Conservation (phyloP, 345 rosid species). For the Eucalyptus pauciflora region DNA sequence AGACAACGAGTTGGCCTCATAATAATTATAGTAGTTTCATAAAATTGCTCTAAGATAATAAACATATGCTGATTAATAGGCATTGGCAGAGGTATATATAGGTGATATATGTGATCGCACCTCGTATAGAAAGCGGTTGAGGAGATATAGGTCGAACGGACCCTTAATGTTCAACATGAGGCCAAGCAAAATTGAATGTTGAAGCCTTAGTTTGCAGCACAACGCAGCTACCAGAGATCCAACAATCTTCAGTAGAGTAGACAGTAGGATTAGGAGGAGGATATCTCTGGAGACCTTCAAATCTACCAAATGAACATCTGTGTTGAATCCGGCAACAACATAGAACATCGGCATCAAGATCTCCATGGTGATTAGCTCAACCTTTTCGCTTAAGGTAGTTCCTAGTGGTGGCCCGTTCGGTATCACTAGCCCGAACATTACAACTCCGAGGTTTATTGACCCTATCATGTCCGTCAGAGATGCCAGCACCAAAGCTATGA, state of each 20-base stretch:
- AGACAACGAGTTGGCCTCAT: background rate
- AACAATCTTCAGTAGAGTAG: background rate
- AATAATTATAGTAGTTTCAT: background rate
- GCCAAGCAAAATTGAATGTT: conserved; percentile 2
- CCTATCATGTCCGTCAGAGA: background rate
- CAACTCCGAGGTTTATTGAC: background rate
- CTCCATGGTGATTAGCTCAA: conserved; percentile 4
- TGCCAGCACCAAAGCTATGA: background rate
- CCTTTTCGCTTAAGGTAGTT: conserved; percentile 3
- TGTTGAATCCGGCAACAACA: background rate
- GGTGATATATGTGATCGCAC: background rate
- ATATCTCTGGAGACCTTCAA: background rate
- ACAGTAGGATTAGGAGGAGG: background rate
- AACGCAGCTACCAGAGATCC: background rate
- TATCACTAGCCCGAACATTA: conserved; percentile 4
- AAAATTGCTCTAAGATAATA: background rate
- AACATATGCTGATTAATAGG: background rate
- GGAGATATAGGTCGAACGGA: background rate
- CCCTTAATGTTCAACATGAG: conserved; percentile 8
- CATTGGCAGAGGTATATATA: background rate
- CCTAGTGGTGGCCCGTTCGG: conserved; percentile 21
- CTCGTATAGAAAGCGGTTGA: background rate
- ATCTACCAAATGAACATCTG: background rate
- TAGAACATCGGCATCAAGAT: conserved; percentile 10
- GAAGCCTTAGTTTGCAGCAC: background rate